phyloP scores from a whole-genome alignment of 1,139 yeast species.

The Suhomyces ambrosiae region DNA sequence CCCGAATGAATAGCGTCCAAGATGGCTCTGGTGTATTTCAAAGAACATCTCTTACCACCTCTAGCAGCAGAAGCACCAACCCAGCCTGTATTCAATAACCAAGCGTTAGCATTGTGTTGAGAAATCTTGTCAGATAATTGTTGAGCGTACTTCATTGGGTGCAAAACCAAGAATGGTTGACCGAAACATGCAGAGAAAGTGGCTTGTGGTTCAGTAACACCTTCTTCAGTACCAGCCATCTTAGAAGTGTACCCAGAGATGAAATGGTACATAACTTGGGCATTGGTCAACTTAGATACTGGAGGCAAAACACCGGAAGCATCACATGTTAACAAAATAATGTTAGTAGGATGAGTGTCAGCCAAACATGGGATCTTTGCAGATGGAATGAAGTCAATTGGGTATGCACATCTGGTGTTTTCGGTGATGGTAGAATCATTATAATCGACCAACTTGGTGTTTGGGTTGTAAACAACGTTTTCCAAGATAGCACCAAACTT shows the following conservation, averaged over 20 bases:
- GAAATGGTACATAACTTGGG: conserved; percentile 98
- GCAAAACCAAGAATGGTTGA: conserved; percentile 97
- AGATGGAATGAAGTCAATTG: conserved; percentile 94
- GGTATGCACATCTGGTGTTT: conserved; percentile 98
- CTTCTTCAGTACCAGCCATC: conserved; percentile 99
- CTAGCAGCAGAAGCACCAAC: conserved; percentile 89
- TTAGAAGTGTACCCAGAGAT: conserved; percentile 98
- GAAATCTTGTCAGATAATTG: conserved; percentile 94
- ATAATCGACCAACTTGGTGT: conserved; percentile 83
- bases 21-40: conserved; percentile 96
- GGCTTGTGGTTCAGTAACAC: conserved; percentile 97
- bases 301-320: conserved; percentile 98
- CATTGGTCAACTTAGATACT: conserved; percentile 88
- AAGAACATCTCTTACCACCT: conserved; percentile 97
- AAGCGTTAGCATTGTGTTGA: conserved; percentile 86
- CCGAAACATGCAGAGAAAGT: conserved; percentile 99
- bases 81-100: conserved; percentile 99
- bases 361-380: conserved; percentile 96
- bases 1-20: conserved; percentile 95
- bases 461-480: conserved; percentile 85
- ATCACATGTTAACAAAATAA: conserved; percentile 92
- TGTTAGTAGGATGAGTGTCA: conserved; percentile 87
- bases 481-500: conserved; percentile 93
- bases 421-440: conserved; percentile 82
- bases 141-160: conserved; percentile 97